A percentile compares a stretch with the other conserved stretches of the same genome.
phyloP scores from a whole-genome alignment of 176 grass and related monocot species.

The Paspalum notatum region DNA sequence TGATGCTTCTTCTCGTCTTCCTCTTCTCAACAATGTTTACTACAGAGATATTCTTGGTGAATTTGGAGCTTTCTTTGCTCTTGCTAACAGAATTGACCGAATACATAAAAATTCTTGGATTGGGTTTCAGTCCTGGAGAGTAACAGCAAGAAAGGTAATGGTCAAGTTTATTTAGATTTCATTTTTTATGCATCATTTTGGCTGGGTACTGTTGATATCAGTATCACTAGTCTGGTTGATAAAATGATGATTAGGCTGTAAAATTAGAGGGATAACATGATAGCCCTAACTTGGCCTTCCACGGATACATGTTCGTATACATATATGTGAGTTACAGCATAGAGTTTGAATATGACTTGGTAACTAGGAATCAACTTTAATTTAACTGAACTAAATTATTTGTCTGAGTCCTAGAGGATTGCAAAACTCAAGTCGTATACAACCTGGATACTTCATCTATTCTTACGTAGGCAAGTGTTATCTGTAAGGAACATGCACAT shows the following conservation, averaged over 20 bases:
- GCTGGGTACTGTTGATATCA: neutral
- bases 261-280: too few relatives aligned
- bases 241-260: constrained; percentile 22
- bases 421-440: too few relatives aligned
- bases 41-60: constrained; percentile 92
- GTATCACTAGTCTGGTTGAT: constrained; percentile 12
- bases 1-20: constrained; percentile 91
- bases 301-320: too few relatives aligned
- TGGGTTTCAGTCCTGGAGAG: constrained; percentile 97
- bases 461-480: constrained; percentile 11
- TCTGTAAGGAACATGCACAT: constrained; percentile 8
- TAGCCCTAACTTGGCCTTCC: too few relatives aligned
- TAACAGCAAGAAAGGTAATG: constrained; percentile 77
- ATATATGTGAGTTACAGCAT: too few relatives aligned
- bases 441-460: too few relatives aligned
- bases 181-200: constrained; percentile 27
- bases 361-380: too few relatives aligned
- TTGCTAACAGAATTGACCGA: constrained; percentile 79
- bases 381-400: too few relatives aligned
- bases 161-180: neutral
- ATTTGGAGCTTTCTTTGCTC: constrained; percentile 93
- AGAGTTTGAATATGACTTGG: too few relatives aligned
- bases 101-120: constrained; percentile 98
- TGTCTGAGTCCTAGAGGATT: too few relatives aligned
- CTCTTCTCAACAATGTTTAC: constrained; percentile 75